phyloP scores from a whole-genome alignment of 1,284 basidiomycete genomes.

The Inonotus hispidus region DNA sequence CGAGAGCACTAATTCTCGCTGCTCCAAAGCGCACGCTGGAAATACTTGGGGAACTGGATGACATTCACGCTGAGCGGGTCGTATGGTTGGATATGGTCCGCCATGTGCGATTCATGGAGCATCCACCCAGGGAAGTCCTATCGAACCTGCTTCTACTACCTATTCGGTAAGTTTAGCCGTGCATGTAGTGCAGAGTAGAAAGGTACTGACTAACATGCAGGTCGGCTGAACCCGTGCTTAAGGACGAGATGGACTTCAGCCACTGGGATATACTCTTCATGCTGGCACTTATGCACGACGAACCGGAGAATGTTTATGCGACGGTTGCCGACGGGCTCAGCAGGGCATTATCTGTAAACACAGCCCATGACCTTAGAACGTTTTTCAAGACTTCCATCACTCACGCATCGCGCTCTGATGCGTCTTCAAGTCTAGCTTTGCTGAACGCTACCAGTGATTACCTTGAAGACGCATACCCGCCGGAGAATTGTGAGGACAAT shows the following conservation, averaged over 20 bases:
- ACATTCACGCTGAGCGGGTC: background rate
- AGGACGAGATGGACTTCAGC: background rate
- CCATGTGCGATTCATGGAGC: slow-evolving; percentile 4
- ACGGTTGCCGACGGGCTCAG: background rate
- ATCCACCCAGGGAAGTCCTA: background rate
- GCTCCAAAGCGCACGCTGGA: slow-evolving; percentile 6
- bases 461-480: slow-evolving; percentile 4
- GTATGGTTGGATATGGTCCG: slow-evolving; percentile 13
- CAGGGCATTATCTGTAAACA: background rate
- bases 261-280: slow-evolving; percentile 1
- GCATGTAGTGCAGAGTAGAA: background rate
- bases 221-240: background rate
- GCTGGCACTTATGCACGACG: background rate
- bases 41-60: background rate
- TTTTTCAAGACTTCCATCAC: background rate
- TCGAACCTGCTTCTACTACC: background rate
- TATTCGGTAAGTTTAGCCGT: background rate
- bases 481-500: background rate
- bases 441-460: background rate
- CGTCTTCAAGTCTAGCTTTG: background rate
- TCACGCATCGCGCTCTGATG: background rate
- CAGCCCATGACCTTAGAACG: background rate
- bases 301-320: background rate
- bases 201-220: background rate
- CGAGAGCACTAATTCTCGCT: background rate